A percentile compares a stretch with the other conserved stretches of the same genome.
Conservation (phyloP, 768 basidiomycete genomes). For the Sporobolomyces pararoseus region DNA sequence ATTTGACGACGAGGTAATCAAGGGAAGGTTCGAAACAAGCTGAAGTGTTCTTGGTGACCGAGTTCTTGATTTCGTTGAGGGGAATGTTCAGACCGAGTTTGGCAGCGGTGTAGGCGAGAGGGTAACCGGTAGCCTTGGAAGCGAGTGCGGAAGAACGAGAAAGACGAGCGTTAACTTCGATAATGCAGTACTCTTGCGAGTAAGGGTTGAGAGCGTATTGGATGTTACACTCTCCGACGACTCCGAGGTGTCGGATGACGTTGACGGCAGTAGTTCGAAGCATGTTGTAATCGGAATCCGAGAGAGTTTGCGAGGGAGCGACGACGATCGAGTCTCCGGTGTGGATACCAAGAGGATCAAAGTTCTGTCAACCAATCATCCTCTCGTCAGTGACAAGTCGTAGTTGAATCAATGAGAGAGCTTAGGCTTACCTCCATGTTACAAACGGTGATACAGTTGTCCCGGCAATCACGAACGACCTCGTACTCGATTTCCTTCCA, state of each 20-base stretch:
- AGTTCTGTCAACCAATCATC: constrained; percentile 60
- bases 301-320: constrained; percentile 93
- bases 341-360: constrained; percentile 97
- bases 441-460: constrained; percentile 97
- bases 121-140: constrained; percentile 98
- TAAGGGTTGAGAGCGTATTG: constrained; percentile 96
- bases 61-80: constrained; percentile 94
- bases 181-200: constrained; percentile 91
- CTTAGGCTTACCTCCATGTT: constrained; percentile 64
- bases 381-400: no score
- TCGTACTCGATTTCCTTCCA: constrained; percentile 99
- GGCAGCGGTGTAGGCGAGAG: constrained; percentile 96
- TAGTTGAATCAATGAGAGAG: background rate
- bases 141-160: constrained; percentile 70
- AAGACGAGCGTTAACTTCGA: constrained; percentile 64
- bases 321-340: constrained; percentile 99
- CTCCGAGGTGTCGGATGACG: constrained; percentile 66
- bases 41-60: constrained; percentile 97
- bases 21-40: constrained; percentile 98
- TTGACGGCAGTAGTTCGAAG: constrained; percentile 95
- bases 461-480: constrained; percentile 94
- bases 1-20: constrained; percentile 99
- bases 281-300: constrained; percentile 96
- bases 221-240: constrained; percentile 93
- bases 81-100: constrained; percentile 98